These are phyloP conservation scores for Isabelozyma heimii DNA, from an alignment of 805 yeast species.

Conservation along the genomic window DNA sequence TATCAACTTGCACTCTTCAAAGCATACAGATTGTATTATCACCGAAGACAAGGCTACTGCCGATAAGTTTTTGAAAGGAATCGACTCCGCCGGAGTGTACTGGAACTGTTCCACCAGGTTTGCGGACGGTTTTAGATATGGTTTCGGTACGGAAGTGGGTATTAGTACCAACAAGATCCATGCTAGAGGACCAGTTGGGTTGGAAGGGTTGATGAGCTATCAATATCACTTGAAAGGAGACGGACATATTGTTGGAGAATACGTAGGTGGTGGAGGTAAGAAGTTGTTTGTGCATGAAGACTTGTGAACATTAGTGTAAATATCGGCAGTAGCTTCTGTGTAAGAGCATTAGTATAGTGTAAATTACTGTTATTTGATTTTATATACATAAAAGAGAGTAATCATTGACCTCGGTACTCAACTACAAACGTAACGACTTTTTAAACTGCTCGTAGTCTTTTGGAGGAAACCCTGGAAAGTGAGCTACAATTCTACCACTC, in stretches of 20 bases:
- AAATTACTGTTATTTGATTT: no score
- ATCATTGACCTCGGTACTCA: background rate
- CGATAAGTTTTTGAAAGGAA: slow-evolving; percentile 71
- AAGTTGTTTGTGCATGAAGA: slow-evolving; percentile 75
- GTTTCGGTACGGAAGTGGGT: slow-evolving; percentile 98
- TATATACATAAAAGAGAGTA: no score
- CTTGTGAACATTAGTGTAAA: slow-evolving; percentile 21
- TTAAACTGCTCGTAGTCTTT: slow-evolving; percentile 14
- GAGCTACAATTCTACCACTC: slow-evolving; percentile 41
- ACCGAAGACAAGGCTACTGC: slow-evolving; percentile 75
- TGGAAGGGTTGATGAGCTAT: slow-evolving; percentile 94
- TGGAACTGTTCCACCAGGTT: slow-evolving; percentile 98
- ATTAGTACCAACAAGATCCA: slow-evolving; percentile 95
- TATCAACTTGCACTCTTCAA: slow-evolving; percentile 89
- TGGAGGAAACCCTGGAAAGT: slow-evolving; percentile 54
- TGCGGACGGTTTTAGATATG: slow-evolving; percentile 98
- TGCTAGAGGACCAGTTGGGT: slow-evolving; percentile 98
- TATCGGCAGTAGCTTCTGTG: no score
- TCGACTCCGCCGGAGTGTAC: slow-evolving; percentile 95
- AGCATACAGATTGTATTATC: slow-evolving; percentile 91
- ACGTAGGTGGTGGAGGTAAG: slow-evolving; percentile 88
- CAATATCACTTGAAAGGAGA: slow-evolving; percentile 90
- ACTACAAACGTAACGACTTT: background rate
- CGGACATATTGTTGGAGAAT: slow-evolving; percentile 92
- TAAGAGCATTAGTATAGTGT: no score